These are phyloP conservation scores for Heterobasidion annosum DNA, from an alignment of 1,284 basidiomycete species.

Conservation along the genomic window DNA sequence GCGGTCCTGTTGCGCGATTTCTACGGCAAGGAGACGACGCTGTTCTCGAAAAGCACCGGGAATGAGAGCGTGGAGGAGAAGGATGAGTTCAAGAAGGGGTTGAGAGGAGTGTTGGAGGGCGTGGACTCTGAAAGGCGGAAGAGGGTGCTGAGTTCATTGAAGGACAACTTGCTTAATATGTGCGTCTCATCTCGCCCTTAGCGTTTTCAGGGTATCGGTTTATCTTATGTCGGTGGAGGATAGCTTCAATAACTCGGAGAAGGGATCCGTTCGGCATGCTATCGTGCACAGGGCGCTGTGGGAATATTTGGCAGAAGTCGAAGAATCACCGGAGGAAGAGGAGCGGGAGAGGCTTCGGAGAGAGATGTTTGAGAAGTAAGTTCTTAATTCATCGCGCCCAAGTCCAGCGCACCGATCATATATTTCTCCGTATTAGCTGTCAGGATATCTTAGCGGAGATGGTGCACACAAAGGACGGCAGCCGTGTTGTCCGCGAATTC, in stretches of 20 bases:
- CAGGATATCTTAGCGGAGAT: slow-evolving; percentile 82
- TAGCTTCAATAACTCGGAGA: slow-evolving; percentile 86
- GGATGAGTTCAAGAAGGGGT: slow-evolving; percentile 52
- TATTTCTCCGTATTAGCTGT: slow-evolving; percentile 33
- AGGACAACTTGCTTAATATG: slow-evolving; percentile 72
- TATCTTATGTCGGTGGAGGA: background rate
- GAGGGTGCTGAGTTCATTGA: slow-evolving; percentile 59
- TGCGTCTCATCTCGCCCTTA: slow-evolving; percentile 26
- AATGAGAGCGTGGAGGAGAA: slow-evolving; percentile 49
- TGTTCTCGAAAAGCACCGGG: slow-evolving; percentile 56
- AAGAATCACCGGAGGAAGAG: slow-evolving; percentile 38
- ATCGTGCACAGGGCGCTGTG: slow-evolving; percentile 78
- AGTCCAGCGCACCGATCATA: background rate
- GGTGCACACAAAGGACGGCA: slow-evolving; percentile 88
- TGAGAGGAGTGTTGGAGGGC: slow-evolving; percentile 59
- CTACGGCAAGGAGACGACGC: slow-evolving; percentile 76
- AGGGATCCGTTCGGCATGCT: slow-evolving; percentile 76
- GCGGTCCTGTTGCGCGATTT: slow-evolving; percentile 75
- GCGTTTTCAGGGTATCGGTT: background rate
- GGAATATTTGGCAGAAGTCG: slow-evolving; percentile 63
- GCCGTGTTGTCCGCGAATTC: slow-evolving; percentile 77
- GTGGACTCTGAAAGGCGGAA: slow-evolving; percentile 54
- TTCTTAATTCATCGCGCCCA: background rate
- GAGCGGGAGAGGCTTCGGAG: slow-evolving; percentile 55
- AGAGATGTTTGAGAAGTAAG: slow-evolving; percentile 62